Percentiles rank a stretch among this genome's conserved stretches.
Conservation (phyloP, 129 eudicot genomes). For the Artemisia annua region DNA sequence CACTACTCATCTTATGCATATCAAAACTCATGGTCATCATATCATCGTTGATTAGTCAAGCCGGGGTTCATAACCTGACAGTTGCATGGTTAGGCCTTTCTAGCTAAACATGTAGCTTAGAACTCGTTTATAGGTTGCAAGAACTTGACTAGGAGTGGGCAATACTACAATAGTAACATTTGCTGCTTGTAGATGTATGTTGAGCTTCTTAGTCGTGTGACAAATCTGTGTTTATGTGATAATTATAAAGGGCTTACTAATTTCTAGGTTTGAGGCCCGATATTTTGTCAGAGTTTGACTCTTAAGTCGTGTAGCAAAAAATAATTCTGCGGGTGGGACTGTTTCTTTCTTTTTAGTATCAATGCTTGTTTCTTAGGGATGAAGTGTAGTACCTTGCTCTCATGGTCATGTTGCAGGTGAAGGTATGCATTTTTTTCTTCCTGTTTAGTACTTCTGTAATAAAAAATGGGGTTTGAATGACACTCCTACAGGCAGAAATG, state of each 20-base stretch:
- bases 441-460: background rate
- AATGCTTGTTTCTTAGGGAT: background rate
- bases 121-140: background rate
- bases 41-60: conserved; percentile 9
- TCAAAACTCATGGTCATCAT: conserved; percentile 27
- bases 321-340: background rate
- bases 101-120: background rate
- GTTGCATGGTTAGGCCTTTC: background rate
- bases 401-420: no score
- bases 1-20: conserved; percentile 14
- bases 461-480: background rate
- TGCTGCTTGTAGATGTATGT: conserved; percentile 17
- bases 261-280: background rate
- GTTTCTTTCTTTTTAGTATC: no score
- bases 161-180: background rate
- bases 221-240: background rate
- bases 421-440: background rate
- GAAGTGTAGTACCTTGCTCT: no score
- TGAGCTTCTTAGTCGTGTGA: conserved; percentile 1
- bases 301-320: conserved; percentile 1
- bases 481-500: conserved; percentile 2
- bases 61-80: no score
- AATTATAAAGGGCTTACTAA: background rate
- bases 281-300: background rate
- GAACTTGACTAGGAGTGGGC: background rate